These are phyloP conservation scores for Parafenestella ontariensis DNA, from an alignment of 2,329 filamentous ascomycete species.

Conservation along the genomic window DNA sequence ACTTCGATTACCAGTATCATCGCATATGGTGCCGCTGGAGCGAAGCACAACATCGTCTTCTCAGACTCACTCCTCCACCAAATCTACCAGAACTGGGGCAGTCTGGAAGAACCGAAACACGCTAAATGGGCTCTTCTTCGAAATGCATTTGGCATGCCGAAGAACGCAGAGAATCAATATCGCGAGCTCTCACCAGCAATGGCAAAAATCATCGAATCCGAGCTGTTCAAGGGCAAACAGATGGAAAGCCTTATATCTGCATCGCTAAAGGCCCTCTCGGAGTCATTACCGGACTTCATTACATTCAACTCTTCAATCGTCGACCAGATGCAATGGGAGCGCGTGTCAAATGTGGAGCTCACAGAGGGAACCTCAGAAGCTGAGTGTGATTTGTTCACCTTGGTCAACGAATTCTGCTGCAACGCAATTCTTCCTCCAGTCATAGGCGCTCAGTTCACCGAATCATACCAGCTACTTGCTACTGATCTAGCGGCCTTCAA, in stretches of 20 bases:
- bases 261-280: constrained; percentile 39
- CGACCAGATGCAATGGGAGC: constrained; percentile 69
- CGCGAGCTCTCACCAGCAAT: constrained; percentile 39
- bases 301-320: constrained; percentile 66
- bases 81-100: constrained; percentile 26
- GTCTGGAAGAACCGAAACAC: constrained; percentile 27
- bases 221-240: constrained; percentile 58
- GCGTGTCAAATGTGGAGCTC: constrained; percentile 56
- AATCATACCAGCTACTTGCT: constrained; percentile 52
- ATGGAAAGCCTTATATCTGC: constrained; percentile 49
- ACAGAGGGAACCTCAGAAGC: constrained; percentile 54
- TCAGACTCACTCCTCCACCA: constrained; percentile 55
- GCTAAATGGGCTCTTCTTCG: constrained; percentile 30
- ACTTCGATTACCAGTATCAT: constrained; percentile 53
- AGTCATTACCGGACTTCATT: constrained; percentile 62
- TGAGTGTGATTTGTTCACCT: constrained; percentile 53
- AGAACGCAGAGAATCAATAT: constrained; percentile 24
- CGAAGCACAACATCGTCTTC: constrained; percentile 59
- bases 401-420: constrained; percentile 66
- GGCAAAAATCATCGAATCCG: constrained; percentile 42
- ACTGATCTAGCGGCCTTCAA: constrained; percentile 65
- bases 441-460: constrained; percentile 60
- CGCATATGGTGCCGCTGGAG: constrained; percentile 58
- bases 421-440: constrained; percentile 57
- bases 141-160: constrained; percentile 41